Base-by-base conservation (phyloP, 2,329 filamentous ascomycete genomes). In the Pseudogymnoascus sp. region DNA sequence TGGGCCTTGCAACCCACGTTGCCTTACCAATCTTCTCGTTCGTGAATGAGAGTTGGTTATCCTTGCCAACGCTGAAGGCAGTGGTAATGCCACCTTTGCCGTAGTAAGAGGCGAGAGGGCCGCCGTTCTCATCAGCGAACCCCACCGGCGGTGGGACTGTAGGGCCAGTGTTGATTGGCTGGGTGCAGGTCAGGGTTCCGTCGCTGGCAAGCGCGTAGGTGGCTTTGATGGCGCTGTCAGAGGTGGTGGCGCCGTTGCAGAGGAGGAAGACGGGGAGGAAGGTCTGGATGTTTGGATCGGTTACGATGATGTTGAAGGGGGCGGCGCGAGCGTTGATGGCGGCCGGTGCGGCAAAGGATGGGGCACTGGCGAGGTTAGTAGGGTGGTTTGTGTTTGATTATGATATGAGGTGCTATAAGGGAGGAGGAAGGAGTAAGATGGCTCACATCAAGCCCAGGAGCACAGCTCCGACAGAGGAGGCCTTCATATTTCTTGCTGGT, bases 271-370 rank as follows among this genome's bases (percentile, higher is more conserved):
- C 29, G n/a, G 47, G 26, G n/a, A 8, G 26, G 9, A 54, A n/a
- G 26, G 26, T 54, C 17, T 33, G n/a, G n/a, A 54, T 5, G 47
- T 54, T 54, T 33, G 47, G 47, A 3, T 54, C 47, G 8, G 47
- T 54, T 17, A 54, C 47, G 26, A 54, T 54, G 47, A 54, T 33
- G 29, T 54, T 54, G 26, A 54, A 54, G 6, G 47, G 47, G 47
- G 47, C 47, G 9, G 47, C 47, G 9, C 47, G 47, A 26, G 47
- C 47, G 47, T 54, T 33, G 47, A 54, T 54, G 17, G 17, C 47
- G 13, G 26, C 29, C 1, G 47, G 47, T 54, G 47, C 47, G 29
- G 47, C 26, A 4, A 54, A 54, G 26, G 47, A 54, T 33, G 47
- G 47, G 47, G 47, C 29, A 13, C 47, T 54, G 26, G 9, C 17